Base-by-base conservation (phyloP, 176 grass and related monocot genomes). In the Avena sativa region DNA sequence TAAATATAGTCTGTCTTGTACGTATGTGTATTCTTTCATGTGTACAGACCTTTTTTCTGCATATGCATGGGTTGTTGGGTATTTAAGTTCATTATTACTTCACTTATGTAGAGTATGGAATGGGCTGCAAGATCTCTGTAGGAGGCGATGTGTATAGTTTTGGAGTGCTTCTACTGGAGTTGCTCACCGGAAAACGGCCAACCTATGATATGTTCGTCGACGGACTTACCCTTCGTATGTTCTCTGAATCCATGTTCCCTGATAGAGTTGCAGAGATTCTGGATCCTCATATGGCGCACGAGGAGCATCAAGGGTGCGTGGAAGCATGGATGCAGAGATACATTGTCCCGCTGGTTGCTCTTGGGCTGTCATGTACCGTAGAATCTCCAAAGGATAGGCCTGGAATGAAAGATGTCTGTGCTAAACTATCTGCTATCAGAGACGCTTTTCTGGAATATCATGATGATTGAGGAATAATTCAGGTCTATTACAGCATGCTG, bases 111-210 rank as follows among this genome's bases (percentile, higher is more conserved):
- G 87, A 89, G 76, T 85, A 85, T 3, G 76, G 15, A 6, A 80
- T 89, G 82, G 87, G 87, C 4, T 21, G 55, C 9, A 1, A 80
- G 62, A 80, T 89, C 56, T 64, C 87, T 2, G 19, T 69, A 9
- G 30, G 32, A 23, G 82, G 47, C 15, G 88, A 89, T 6, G 76
- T 81, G 0, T 89, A 85, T 38, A 46, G 82, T 59, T 85, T 85
- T 36, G 88, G 88, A n/a, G 77, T 89, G 67, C 57, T 89, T 16
- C 82, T 89, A 0, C 48, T 89, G 7, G 82, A 89, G 50, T 81
- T 89, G 48, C 57, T 85, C 8, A 81, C 82, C 0, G 82, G 67
- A 57, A 89, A 66, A 25, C 46, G 13, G 1, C 88, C 88, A 0
- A 81, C 76, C 0, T 57, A 85, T 32, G 38, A 80, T 47, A 9